Conservation (phyloP, 139 green algal genomes). For the Picochlorum sp. region DNA sequence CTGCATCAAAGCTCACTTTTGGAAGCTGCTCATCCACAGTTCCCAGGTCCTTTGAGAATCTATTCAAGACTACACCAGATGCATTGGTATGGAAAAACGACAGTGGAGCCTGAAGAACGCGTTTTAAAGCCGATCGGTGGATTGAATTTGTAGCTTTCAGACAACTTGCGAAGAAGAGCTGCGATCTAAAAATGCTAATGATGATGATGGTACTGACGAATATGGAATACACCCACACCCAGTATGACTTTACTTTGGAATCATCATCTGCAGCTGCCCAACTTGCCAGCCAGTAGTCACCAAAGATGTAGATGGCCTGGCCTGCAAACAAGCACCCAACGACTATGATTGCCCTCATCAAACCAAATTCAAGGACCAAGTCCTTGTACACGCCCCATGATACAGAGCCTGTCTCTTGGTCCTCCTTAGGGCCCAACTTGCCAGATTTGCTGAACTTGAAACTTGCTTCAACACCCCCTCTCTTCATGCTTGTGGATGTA, state of each 20-base stretch:
- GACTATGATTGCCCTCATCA: neutral
- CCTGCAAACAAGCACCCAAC: conserved; percentile 41
- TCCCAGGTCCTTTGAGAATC: conserved; percentile 68
- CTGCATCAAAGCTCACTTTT: conserved; percentile 53
- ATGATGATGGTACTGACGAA: conserved; percentile 39
- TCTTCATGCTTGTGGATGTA: conserved; percentile 2
- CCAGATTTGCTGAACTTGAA: conserved; percentile 7
- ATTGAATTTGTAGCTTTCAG: conserved; percentile 42
- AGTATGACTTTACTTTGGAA: conserved; percentile 25
- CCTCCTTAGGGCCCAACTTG: conserved; percentile 25
- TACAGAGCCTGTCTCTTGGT: conserved; percentile 37
- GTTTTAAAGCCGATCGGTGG: conserved; percentile 44
- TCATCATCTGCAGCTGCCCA: conserved; percentile 34
- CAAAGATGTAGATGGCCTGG: conserved; percentile 47
- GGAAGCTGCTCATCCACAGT: conserved; percentile 67
- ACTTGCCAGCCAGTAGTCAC: conserved; percentile 55
- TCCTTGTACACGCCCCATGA: conserved; percentile 47
- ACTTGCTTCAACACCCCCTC: neutral
- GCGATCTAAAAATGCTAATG: conserved; percentile 33
- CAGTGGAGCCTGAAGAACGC: conserved; percentile 65
- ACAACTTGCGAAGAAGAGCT: conserved; percentile 52
- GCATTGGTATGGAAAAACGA: conserved; percentile 94
- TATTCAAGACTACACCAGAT: conserved; percentile 83
- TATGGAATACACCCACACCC: conserved; percentile 48
- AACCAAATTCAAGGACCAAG: conserved; percentile 3